Conservation (phyloP, 108 stramenopile species). For the Craspedostauros australis region DNA sequence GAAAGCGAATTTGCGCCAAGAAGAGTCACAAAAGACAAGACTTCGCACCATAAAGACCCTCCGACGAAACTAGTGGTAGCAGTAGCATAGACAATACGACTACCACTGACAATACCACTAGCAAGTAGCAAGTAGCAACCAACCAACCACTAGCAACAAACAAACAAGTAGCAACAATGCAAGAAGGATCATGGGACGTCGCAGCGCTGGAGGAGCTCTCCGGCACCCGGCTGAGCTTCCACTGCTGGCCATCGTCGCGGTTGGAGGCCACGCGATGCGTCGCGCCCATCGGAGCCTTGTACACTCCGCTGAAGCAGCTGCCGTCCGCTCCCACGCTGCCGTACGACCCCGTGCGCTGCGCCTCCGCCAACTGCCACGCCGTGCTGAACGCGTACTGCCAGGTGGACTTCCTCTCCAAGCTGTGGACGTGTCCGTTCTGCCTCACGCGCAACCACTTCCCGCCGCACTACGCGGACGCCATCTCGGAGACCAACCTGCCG, state of each 20-base stretch:
- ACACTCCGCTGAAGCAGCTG: slow-evolving; percentile 94
- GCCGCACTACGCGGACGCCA: slow-evolving; percentile 98
- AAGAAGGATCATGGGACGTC: slow-evolving; percentile 80
- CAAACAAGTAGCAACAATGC: slow-evolving; percentile 10
- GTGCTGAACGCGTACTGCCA: slow-evolving; percentile 97
- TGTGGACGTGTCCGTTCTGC: slow-evolving; percentile 99
- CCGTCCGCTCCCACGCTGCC: slow-evolving; percentile 76
- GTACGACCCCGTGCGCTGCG: slow-evolving; percentile 98
- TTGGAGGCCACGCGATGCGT: slow-evolving; percentile 96
- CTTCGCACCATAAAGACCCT: neutral
- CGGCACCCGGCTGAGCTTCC: slow-evolving; percentile 93
- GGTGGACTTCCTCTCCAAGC: slow-evolving; percentile 94
- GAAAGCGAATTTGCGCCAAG: slow-evolving; percentile 6
- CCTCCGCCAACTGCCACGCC: slow-evolving; percentile 84
- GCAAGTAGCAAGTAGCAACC: neutral
- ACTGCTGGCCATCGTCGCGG: slow-evolving; percentile 92
- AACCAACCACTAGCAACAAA: neutral
- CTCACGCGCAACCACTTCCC: slow-evolving; percentile 97
- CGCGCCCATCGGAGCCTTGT: slow-evolving; percentile 94
- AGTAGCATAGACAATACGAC: neutral
- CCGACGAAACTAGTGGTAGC: neutral
- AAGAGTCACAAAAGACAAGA: neutral
- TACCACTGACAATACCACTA: neutral
- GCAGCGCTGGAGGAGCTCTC: slow-evolving; percentile 72
- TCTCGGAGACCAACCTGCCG: slow-evolving; percentile 95